Percentiles rank a stretch among this genome's conserved stretches.
Conservation (phyloP, 257 asterid species). For the Galeopsis tetrahit region DNA sequence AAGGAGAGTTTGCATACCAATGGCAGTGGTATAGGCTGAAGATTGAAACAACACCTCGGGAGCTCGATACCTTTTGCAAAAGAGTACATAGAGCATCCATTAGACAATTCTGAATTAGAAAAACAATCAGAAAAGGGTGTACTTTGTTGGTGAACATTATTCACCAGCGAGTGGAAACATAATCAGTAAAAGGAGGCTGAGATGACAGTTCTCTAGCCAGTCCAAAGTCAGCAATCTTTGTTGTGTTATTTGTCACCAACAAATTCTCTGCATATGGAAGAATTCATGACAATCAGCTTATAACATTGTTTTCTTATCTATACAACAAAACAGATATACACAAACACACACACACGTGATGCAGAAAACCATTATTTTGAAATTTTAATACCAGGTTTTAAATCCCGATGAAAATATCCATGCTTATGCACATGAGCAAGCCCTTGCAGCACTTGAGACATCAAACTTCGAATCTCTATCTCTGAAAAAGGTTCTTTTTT, state of each 20-base stretch:
- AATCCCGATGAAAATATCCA: conserved; percentile 87
- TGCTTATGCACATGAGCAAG: conserved; percentile 77
- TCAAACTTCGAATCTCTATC: conserved; percentile 75
- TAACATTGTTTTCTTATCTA: background rate
- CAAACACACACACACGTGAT: background rate
- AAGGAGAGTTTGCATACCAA: conserved; percentile 58
- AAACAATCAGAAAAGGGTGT: conserved; percentile 18
- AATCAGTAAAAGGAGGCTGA: conserved; percentile 87
- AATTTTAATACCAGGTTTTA: conserved; percentile 81
- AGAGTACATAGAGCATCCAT: conserved; percentile 26
- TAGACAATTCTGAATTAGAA: conserved; percentile 19
- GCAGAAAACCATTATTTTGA: conserved; percentile 19
- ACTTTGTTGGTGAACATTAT: conserved; percentile 37
- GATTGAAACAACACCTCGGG: conserved; percentile 90
- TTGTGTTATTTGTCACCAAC: conserved; percentile 68
- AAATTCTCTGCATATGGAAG: conserved; percentile 69
- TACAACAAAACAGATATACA: conserved; percentile 2
- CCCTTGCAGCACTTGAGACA: conserved; percentile 87
- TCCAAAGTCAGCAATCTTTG: conserved; percentile 94
- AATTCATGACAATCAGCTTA: conserved; percentile 29
- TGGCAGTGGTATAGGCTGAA: conserved; percentile 76
- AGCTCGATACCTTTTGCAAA: conserved; percentile 80
- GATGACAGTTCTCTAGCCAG: conserved; percentile 91
- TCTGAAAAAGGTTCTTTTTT: conserved; percentile 61
- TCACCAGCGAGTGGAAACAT: conserved; percentile 98